These are phyloP conservation scores for Populus tremula DNA, from an alignment of 345 rosid species.

Conservation along the genomic window DNA sequence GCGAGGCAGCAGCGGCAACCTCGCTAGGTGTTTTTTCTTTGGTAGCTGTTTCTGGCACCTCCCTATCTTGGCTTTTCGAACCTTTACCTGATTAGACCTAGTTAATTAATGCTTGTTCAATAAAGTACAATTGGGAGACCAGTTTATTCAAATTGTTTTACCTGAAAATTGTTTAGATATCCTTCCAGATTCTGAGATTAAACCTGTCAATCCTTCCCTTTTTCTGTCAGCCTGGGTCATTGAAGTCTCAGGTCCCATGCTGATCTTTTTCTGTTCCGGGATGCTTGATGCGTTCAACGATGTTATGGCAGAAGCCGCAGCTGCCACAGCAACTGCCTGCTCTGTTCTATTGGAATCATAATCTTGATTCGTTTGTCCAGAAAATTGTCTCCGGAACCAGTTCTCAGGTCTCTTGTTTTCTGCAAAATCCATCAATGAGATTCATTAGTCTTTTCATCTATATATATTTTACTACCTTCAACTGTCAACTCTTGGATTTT, in stretches of 20 bases:
- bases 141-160: conserved; percentile 3
- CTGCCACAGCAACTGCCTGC: conserved; percentile 44
- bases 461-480: background rate
- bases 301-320: conserved; percentile 43
- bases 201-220: conserved; percentile 17
- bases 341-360: conserved; percentile 24
- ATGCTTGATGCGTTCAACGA: conserved; percentile 14
- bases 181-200: conserved; percentile 10
- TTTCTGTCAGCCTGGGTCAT: conserved; percentile 27
- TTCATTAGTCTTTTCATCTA: background rate
- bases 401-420: conserved; percentile 38
- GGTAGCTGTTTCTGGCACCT: conserved; percentile 4
- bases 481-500: background rate
- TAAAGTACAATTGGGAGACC: background rate
- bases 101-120: background rate
- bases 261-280: conserved; percentile 12
- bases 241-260: conserved; percentile 12
- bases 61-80: conserved; percentile 10
- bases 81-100: conserved; percentile 16
- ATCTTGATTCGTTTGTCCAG: conserved; percentile 34
- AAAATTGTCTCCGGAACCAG: conserved; percentile 45
- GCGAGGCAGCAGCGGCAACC: conserved; percentile 17
- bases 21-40: conserved; percentile 9
- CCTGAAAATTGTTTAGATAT: conserved; percentile 22
- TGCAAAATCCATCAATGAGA: conserved; percentile 26